Evolutionary conservation across 1,139 yeast species (phyloP).

Genomic region (Yamadazyma sp.): DNA sequence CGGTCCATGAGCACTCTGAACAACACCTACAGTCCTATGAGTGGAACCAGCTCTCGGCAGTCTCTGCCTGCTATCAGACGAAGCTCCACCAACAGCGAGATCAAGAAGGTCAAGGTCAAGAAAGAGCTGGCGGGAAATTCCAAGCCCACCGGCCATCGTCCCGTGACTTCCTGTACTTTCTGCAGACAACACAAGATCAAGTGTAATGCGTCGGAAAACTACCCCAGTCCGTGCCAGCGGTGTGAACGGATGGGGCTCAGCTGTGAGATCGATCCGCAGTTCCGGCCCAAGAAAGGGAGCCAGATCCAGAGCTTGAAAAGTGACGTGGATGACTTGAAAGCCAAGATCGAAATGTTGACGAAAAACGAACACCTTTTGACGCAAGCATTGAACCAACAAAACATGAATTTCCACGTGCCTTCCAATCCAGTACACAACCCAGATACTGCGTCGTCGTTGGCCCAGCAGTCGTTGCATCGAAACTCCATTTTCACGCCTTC

Average conservation of each 20-base stretch:
- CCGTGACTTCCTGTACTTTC: constrained; percentile 90
- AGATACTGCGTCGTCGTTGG: background rate
- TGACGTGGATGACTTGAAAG: constrained; percentile 78
- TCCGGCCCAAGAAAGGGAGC: constrained; percentile 88
- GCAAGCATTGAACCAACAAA: constrained; percentile 55
- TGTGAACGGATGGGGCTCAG: constrained; percentile 77
- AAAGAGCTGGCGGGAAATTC: constrained; percentile 9
- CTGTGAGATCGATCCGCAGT: constrained; percentile 90
- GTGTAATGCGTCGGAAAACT: constrained; percentile 85
- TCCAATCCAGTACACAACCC: background rate
- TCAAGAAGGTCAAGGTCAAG: constrained; percentile 12
- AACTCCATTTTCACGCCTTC: constrained; percentile 6
- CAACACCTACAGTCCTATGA: constrained; percentile 3
- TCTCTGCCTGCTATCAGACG: constrained; percentile 11
- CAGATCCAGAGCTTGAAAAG: constrained; percentile 82
- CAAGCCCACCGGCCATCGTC: constrained; percentile 59
- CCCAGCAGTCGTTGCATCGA: constrained; percentile 2
- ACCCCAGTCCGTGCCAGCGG: constrained; percentile 79
- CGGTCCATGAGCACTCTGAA: constrained; percentile 5
- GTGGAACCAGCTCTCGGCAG: constrained; percentile 7
- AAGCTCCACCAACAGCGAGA: constrained; percentile 6
- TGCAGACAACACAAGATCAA: constrained; percentile 94
- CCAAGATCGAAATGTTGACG: constrained; percentile 74
- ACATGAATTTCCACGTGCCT: constrained; percentile 20
- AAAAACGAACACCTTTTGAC: constrained; percentile 69